These are phyloP conservation scores for Fusarium ramigenum DNA, from an alignment of 2,329 filamentous ascomycete species.

Conservation along the genomic window DNA sequence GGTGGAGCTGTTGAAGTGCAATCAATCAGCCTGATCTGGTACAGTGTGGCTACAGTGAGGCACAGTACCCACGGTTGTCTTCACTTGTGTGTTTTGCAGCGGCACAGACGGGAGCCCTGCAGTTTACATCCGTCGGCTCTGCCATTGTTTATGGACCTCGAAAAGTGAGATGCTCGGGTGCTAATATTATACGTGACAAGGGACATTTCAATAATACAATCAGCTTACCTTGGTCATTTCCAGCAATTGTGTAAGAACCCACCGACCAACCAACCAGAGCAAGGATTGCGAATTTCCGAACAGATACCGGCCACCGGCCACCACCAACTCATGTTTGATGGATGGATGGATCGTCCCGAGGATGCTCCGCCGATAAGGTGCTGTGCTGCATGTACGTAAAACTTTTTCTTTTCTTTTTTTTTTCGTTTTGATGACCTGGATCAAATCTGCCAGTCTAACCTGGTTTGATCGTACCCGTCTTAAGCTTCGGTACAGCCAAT, in stretches of 20 bases:
- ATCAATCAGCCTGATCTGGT: slow-evolving; percentile 18
- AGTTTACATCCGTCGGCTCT: slow-evolving; percentile 13
- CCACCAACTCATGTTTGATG: neutral
- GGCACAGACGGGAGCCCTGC: slow-evolving; percentile 28
- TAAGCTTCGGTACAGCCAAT: slow-evolving; percentile 22
- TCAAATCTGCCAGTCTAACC: slow-evolving; percentile 15
- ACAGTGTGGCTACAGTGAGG: neutral
- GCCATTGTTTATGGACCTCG: slow-evolving; percentile 18
- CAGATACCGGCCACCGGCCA: slow-evolving; percentile 18
- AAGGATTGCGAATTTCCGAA: slow-evolving; percentile 30
- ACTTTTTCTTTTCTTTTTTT: slow-evolving; percentile 23
- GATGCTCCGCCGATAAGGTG: slow-evolving; percentile 43
- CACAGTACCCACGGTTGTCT: neutral
- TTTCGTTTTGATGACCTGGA: slow-evolving; percentile 12
- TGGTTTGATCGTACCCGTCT: slow-evolving; percentile 21
- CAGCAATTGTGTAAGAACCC: neutral
- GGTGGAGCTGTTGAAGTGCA: slow-evolving; percentile 14
- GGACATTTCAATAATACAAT: neutral
- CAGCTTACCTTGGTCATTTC: slow-evolving; percentile 13
- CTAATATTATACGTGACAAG: neutral
- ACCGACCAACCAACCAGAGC: neutral
- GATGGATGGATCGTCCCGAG: slow-evolving; percentile 35
- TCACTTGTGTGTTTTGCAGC: neutral
- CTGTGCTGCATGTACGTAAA: slow-evolving; percentile 20
- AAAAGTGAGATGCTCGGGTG: neutral